phyloP scores from a whole-genome alignment of 768 basidiomycete species.

The Trichaptum fuscoviolaceum region DNA sequence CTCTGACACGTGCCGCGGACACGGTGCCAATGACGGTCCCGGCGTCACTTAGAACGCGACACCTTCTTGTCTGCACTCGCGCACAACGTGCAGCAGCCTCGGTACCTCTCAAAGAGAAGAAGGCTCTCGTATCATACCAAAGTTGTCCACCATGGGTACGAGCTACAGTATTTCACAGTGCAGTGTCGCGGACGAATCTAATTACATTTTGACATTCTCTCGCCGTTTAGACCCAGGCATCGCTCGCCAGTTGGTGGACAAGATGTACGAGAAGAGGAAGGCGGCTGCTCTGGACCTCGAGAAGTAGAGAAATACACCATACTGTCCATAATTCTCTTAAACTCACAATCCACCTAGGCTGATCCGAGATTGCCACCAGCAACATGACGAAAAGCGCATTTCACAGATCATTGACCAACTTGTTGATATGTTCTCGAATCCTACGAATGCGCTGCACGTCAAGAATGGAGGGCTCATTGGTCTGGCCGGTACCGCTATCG shows the following conservation, averaged over 20 bases:
- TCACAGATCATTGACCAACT: conserved; percentile 88
- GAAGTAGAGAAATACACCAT: conserved; percentile 49
- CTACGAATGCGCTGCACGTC: conserved; percentile 78
- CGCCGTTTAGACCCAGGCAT: conserved; percentile 56
- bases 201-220: background rate
- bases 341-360: conserved; percentile 39
- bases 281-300: conserved; percentile 93
- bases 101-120: background rate
- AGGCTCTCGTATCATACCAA: background rate
- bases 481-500: conserved; percentile 95
- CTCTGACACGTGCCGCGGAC: no score
- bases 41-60: background rate
- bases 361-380: conserved; percentile 80
- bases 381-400: conserved; percentile 78
- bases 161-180: background rate
- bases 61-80: background rate
- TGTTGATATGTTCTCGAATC: conserved; percentile 87
- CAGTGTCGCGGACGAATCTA: background rate
- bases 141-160: background rate
- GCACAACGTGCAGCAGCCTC: background rate
- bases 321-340: conserved; percentile 11
- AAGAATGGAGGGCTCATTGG: conserved; percentile 95
- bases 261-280: conserved; percentile 96
- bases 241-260: conserved; percentile 80
- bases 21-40: background rate